These are phyloP conservation scores for Skeletonema menzelii DNA, from an alignment of 108 stramenopile species.

Conservation along the genomic window DNA sequence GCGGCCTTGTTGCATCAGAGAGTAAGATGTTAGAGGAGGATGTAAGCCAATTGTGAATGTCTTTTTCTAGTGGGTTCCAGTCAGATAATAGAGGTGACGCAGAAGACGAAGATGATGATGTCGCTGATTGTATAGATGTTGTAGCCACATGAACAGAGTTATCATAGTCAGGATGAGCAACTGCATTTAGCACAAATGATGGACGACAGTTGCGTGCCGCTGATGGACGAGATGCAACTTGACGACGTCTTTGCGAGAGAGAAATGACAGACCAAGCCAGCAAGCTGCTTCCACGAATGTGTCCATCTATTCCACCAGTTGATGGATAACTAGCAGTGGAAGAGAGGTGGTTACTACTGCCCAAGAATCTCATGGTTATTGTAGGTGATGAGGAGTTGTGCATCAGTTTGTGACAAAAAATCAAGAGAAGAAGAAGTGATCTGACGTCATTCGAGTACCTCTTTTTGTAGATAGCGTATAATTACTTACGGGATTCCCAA, in stretches of 20 bases:
- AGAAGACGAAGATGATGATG: neutral
- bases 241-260: neutral
- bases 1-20: slow-evolving; percentile 30
- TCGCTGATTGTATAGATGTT: neutral
- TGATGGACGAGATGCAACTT: neutral
- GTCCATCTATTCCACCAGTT: neutral
- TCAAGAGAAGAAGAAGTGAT: neutral
- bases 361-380: slow-evolving; percentile 1
- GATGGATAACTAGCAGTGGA: neutral
- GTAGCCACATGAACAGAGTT: neutral
- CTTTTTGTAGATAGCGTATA: neutral
- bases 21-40: neutral
- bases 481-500: no score
- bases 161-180: neutral
- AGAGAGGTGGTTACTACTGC: neutral
- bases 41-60: neutral
- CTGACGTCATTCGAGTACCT: neutral
- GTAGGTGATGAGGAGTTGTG: neutral
- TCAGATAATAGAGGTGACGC: neutral
- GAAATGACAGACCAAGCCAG: neutral
- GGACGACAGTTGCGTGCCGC: neutral
- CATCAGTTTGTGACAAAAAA: no score
- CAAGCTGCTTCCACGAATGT: neutral
- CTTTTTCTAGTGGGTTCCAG: neutral
- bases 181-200: neutral